Base-by-base conservation (phyloP, 352 stramenopile genomes). In the Pythium angustatum region DNA sequence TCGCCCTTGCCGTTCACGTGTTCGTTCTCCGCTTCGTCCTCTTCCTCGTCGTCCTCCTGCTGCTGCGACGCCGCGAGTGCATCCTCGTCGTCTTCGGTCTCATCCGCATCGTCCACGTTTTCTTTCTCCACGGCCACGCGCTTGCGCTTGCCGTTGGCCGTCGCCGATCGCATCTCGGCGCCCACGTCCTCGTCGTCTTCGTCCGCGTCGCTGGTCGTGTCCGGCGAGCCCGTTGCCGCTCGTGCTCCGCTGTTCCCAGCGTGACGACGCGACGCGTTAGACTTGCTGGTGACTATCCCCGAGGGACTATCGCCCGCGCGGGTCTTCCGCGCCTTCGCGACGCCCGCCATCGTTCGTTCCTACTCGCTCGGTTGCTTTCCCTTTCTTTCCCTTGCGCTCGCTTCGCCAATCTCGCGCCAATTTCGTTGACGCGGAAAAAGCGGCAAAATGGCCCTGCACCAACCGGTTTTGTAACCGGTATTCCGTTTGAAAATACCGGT, bases 111-210 rank as follows among this genome's bases (percentile, higher is more conserved):
- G n/a, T 66, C 62, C 11, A 9, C 30, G 40, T 8, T 17, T 17
- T 12, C 38, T 19, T 44, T 19, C 8, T 19, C 17, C 7, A 14
- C 8, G 33, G 21, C 51, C 26, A 24, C 28, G 12, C 59, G 52
- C 45, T 76, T 72, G 31, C 65, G 48, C 49, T 56, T 64, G 15
- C 34, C 56, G 50, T 31, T 62, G 17, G n/a, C n/a, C n/a, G n/a
- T n/a, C n/a, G n/a, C n/a, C n/a, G n/a, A n/a, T n/a, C n/a, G n/a
- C n/a, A n/a, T n/a, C n/a, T n/a, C n/a, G n/a, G n/a, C n/a, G n/a
- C n/a, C n/a, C n/a, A n/a, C n/a, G 48, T 54, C 64, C 57, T 24
- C 79, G 68, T 44, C 81, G 69, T 33, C 27, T 31, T 84, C 76
- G 53, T 61, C 40, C 5, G 19, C 40, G 19, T 47, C 40, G 40